These are phyloP conservation scores for Cryphonectria naterciae DNA, from an alignment of 2,329 filamentous ascomycete species.

Conservation along the genomic window DNA sequence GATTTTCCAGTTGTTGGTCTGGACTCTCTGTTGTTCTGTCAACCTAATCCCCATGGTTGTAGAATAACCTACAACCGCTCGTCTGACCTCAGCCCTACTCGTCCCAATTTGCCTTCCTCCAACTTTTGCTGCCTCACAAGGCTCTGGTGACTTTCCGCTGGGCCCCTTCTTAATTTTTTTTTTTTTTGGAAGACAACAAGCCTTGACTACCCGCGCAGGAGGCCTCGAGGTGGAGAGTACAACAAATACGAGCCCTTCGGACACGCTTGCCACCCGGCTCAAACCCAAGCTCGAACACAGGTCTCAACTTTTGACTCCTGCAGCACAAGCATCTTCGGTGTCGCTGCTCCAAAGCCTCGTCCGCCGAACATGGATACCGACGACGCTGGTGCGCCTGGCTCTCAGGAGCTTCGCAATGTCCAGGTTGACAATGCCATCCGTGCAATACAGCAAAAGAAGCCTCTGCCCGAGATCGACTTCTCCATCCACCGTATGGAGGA, in stretches of 20 bases:
- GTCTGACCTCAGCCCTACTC: slow-evolving; percentile 33
- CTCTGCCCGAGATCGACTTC: slow-evolving; percentile 97
- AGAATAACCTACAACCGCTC: slow-evolving; percentile 15
- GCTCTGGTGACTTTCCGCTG: slow-evolving; percentile 20
- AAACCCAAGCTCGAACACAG: neutral
- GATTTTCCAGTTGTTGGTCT: slow-evolving; percentile 27
- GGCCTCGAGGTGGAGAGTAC: neutral
- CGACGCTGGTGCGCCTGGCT: slow-evolving; percentile 42
- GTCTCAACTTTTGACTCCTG: slow-evolving; percentile 18
- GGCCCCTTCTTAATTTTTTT: neutral
- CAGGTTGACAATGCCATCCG: slow-evolving; percentile 89
- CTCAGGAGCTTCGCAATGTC: slow-evolving; percentile 53
- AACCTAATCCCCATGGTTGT: slow-evolving; percentile 8
- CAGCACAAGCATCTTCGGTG: slow-evolving; percentile 12
- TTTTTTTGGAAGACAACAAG: neutral
- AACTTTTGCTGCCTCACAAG: slow-evolving; percentile 21
- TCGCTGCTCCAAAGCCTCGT: slow-evolving; percentile 20
- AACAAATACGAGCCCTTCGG: neutral
- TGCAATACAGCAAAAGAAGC: slow-evolving; percentile 93
- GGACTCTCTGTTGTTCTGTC: slow-evolving; percentile 19
- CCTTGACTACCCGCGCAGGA: slow-evolving; percentile 4
- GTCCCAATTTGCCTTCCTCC: slow-evolving; percentile 29
- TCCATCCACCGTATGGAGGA: slow-evolving; percentile 99
- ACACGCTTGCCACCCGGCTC: neutral
- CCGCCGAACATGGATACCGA: slow-evolving; percentile 53